Evolutionary conservation across 169 alveolate species (phyloP), one percentile per base, ranked within the genome.

Genomic region (Sarcocystis neurona): DNA sequence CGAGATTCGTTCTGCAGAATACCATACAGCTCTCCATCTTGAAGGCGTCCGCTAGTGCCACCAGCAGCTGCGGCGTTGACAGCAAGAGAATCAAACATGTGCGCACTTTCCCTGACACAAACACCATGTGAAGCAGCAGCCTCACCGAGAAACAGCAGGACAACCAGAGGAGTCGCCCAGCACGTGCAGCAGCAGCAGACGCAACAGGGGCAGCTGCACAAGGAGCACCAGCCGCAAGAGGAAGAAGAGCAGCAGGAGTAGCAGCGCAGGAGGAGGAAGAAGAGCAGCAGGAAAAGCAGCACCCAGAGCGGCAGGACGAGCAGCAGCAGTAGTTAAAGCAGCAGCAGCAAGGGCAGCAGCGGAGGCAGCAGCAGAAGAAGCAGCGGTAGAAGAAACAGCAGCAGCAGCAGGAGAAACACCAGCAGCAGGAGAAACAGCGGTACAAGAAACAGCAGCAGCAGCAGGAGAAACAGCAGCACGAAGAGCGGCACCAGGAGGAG

Each of bases 1-100:
- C 95, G 53, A 89, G 88, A 46, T 92, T 92, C 47, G 95, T 92
- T 3, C 95, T 87, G 87, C 95, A 92, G 88, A 92, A 88, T 47
- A 90, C 89, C 74, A 92, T 77, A 41, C 95, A 92, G 32, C 84
- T 72, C 43, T 89, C 80, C 95, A 92, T 92, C 88, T 84, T 87
- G 92, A 90, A 88, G n/a, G 93, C 89, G 60, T 92, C 95, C 2
- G 95, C 95, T 4, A 92, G 56, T 70, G 86, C 74, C 74, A 88
- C 94, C 44, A 85, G 89, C 50, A 89, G 46, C 89, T 90, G 87
- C n/a, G 84, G 79, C 44, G 6, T 2, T 0, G 20, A 44, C 5
- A 79, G n/a, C 32, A 79, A 79, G 8, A 79, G 48, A 70, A 12
- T 32, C 12, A 39, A 72, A 72, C 39, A 34, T 10, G n/a, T n/a